Percentiles rank a stretch among this genome's conserved stretches.
Evolutionary conservation across 306 rosid genomes (phyloP).

Genomic region (Malus sylvestris): DNA sequence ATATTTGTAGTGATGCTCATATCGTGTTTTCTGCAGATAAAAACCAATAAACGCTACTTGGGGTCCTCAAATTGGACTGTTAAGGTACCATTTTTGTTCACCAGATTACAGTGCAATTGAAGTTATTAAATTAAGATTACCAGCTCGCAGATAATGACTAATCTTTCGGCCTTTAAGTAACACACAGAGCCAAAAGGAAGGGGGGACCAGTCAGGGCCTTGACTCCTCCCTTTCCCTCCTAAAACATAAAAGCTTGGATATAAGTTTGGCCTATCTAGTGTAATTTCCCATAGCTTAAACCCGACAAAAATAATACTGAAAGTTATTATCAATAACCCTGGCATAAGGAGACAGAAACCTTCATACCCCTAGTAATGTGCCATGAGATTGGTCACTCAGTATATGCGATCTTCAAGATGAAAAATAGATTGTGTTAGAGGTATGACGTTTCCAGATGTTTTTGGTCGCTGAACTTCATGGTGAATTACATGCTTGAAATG

Average conservation of each 20-base stretch:
- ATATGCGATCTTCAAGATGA: neutral
- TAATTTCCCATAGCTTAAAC: neutral
- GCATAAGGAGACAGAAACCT: neutral
- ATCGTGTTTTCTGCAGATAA: constrained; percentile 37
- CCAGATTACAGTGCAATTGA: neutral
- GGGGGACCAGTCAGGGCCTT: neutral
- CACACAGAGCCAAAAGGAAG: neutral
- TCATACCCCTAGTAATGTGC: neutral
- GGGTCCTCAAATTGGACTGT: constrained; percentile 89
- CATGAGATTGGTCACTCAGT: neutral
- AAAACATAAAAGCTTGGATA: neutral
- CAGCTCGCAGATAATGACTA: no score
- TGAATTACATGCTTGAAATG: neutral
- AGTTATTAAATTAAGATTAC: neutral
- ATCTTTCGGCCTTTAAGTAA: neutral
- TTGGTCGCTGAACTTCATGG: neutral
- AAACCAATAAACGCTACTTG: constrained; percentile 77
- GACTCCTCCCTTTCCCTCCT: neutral
- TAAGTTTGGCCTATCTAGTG: neutral
- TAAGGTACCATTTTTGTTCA: constrained; percentile 38
- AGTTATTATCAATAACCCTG: neutral
- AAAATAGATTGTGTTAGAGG: neutral
- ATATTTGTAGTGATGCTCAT: neutral
- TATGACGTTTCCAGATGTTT: neutral
- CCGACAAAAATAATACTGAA: neutral